Conservation (phyloP, 202 grass and related monocot genomes). For the Brachypodium distachyon region DNA sequence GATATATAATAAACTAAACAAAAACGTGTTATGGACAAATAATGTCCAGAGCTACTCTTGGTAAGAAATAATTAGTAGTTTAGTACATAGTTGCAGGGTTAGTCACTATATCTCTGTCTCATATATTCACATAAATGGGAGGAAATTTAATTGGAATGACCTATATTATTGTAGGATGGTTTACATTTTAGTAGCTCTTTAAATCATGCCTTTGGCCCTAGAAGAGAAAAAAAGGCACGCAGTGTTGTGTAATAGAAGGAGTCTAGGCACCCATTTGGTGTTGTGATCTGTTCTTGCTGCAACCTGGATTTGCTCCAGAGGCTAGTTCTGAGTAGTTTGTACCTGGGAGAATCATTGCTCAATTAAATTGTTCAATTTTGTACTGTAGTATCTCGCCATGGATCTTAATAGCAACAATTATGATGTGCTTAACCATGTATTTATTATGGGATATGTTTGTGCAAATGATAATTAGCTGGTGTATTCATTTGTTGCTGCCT, state of each 20-base stretch:
- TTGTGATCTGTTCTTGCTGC: not conserved
- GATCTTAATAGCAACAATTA: not conserved
- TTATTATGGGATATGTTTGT: not conserved
- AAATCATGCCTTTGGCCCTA: not conserved
- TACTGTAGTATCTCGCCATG: not conserved
- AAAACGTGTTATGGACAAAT: not conserved
- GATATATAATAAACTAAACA: constrained; percentile 6
- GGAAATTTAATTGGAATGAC: not conserved
- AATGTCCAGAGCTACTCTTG: not conserved
- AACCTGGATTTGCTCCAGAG: not conserved
- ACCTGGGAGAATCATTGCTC: not conserved
- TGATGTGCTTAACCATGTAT: not conserved
- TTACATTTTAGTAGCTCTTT: not conserved
- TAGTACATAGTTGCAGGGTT: not conserved
- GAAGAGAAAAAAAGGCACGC: not conserved
- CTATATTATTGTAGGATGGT: not conserved
- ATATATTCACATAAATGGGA: not conserved
- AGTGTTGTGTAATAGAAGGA: not conserved
- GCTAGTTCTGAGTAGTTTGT: not conserved
- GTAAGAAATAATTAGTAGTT: not conserved
- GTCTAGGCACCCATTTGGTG: not conserved
- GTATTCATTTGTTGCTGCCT: not conserved
- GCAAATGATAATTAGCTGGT: not conserved
- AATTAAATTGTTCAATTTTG: not conserved
- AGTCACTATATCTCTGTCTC: not conserved